These are phyloP conservation scores for Kodamaea restingae DNA, from an alignment of 805 yeast species.

Conservation along the genomic window DNA sequence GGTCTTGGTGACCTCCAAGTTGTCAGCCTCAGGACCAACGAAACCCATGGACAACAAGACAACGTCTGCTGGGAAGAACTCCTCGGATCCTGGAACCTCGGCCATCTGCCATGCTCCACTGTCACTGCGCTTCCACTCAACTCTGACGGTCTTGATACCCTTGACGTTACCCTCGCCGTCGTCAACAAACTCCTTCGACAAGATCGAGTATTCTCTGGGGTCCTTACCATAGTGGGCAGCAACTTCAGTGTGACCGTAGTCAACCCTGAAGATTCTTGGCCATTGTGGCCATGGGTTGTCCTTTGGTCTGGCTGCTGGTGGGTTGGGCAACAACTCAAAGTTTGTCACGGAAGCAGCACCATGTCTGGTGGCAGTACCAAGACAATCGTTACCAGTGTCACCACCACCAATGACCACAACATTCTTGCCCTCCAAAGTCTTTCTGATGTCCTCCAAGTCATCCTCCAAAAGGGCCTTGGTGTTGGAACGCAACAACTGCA, in stretches of 20 bases:
- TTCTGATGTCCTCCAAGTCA: conserved; percentile 71
- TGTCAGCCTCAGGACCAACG: conserved; percentile 89
- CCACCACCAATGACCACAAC: conserved; percentile 99
- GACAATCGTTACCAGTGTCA: conserved; percentile 98
- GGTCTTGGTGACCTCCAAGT: conserved; percentile 63
- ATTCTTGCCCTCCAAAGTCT: conserved; percentile 73
- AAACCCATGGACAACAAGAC: conserved; percentile 96
- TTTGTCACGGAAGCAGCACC: conserved; percentile 92
- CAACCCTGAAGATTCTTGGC: conserved; percentile 97
- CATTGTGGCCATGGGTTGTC: conserved; percentile 99
- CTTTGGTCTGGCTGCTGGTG: conserved; percentile 78
- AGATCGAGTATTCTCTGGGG: conserved; percentile 94
- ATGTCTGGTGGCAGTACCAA: conserved; percentile 95
- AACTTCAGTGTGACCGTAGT: conserved; percentile 96
- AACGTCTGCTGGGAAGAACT: conserved; percentile 89
- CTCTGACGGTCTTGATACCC: conserved; percentile 94
- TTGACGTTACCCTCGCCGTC: conserved; percentile 93
- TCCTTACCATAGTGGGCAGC: conserved; percentile 92
- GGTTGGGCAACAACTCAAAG: conserved; percentile 92
- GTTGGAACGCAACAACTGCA: conserved; percentile 84
- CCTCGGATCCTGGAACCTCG: conserved; percentile 93
- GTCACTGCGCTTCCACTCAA: conserved; percentile 95
- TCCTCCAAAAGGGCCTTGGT: conserved; percentile 85
- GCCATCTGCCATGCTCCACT: conserved; percentile 99
- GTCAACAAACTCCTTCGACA: conserved; percentile 92